These are phyloP conservation scores for Pythium sukuiense DNA, from an alignment of 352 stramenopile species.

Conservation along the genomic window DNA sequence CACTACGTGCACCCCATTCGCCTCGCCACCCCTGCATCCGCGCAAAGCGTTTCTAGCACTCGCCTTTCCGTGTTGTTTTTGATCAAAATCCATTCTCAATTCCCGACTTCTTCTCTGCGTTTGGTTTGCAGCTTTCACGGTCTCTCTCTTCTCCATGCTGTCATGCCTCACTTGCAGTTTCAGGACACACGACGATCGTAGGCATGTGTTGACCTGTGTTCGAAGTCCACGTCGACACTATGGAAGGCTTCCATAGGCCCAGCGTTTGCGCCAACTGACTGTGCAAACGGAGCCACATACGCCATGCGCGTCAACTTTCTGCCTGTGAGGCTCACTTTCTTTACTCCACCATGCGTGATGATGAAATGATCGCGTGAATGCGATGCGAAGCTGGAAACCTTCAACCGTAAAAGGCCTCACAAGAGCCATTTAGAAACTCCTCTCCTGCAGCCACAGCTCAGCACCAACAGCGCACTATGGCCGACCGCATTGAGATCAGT, in stretches of 20 bases:
- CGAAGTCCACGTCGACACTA: not conserved
- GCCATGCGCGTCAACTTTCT: not conserved
- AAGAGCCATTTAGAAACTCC: too few relatives aligned
- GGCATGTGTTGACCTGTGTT: too few relatives aligned
- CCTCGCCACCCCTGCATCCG: not conserved
- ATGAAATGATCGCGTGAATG: not conserved
- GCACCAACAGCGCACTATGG: constrained; percentile 30
- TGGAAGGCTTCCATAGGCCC: not conserved
- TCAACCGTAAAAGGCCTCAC: too few relatives aligned
- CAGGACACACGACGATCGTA: too few relatives aligned
- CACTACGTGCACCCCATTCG: not conserved
- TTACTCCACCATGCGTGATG: not conserved
- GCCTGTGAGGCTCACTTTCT: not conserved
- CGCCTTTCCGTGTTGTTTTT: constrained; percentile 4
- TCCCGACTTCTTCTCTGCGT: not conserved
- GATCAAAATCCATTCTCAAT: constrained; percentile 3
- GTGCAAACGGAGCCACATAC: not conserved
- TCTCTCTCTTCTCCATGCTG: too few relatives aligned
- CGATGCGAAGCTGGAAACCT: too few relatives aligned
- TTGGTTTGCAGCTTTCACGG: too few relatives aligned
- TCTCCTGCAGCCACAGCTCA: too few relatives aligned
- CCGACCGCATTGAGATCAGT: constrained; percentile 47
- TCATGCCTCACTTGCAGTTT: too few relatives aligned
- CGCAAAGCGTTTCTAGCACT: not conserved
- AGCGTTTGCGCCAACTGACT: not conserved